These are phyloP conservation scores for Schwanniomyces yamadae DNA, from an alignment of 805 yeast species.

Conservation along the genomic window DNA sequence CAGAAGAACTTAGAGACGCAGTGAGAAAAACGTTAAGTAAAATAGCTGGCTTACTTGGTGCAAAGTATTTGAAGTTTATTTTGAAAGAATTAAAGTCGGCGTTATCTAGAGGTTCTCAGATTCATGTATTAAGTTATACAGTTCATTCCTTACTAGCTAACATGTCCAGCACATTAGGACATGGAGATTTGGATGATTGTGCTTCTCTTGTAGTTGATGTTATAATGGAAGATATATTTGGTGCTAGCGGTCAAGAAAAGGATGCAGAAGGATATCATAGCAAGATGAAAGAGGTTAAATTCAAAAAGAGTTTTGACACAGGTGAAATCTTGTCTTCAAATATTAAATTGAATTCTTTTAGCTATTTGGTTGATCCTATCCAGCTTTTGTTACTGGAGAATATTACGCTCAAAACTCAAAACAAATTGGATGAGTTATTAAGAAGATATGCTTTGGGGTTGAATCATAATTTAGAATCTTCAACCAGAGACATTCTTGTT, in stretches of 20 bases:
- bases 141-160: slow-evolving; percentile 69
- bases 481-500: slow-evolving; percentile 56
- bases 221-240: slow-evolving; percentile 91
- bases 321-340: slow-evolving; percentile 73
- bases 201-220: slow-evolving; percentile 61
- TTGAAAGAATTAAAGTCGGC: slow-evolving; percentile 77
- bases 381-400: slow-evolving; percentile 60
- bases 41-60: slow-evolving; percentile 65
- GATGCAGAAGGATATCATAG: slow-evolving; percentile 90
- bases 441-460: slow-evolving; percentile 79
- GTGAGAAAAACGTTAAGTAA: slow-evolving; percentile 73
- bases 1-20: slow-evolving; percentile 86
- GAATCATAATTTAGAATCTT: slow-evolving; percentile 61
- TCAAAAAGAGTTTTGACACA: slow-evolving; percentile 83
- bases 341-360: slow-evolving; percentile 57
- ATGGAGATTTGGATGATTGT: slow-evolving; percentile 75
- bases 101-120: slow-evolving; percentile 83
- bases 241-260: slow-evolving; percentile 88
- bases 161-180: slow-evolving; percentile 44
- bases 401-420: slow-evolving; percentile 64
- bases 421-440: slow-evolving; percentile 74
- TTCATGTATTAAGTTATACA: slow-evolving; percentile 88
- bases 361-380: slow-evolving; percentile 64
- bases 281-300: slow-evolving; percentile 86
- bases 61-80: slow-evolving; percentile 70